A percentile compares a stretch with the other conserved stretches of the same genome.
Conservation (phyloP, 768 basidiomycete species). For the Kwoniella shandongensis region DNA sequence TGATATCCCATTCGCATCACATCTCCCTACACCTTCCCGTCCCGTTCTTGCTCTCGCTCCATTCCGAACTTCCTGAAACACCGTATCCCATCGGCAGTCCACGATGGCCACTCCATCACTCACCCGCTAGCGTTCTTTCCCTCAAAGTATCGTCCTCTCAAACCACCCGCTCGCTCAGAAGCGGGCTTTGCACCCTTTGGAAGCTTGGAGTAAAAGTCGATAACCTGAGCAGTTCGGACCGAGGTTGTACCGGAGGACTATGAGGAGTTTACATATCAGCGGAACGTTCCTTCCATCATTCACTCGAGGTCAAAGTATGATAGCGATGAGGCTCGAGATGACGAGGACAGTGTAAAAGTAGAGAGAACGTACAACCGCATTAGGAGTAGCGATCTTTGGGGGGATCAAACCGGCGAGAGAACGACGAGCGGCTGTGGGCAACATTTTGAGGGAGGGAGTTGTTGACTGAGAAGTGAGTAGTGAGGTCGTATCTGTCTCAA, state of each 20-base stretch:
- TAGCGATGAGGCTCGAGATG: too few relatives aligned
- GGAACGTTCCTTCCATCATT: not conserved
- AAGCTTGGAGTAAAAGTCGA: slow-evolving; percentile 94
- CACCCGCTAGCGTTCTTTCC: slow-evolving; percentile 71
- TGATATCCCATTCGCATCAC: not conserved
- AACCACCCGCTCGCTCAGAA: slow-evolving; percentile 60
- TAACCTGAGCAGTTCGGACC: slow-evolving; percentile 75
- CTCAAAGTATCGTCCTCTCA: slow-evolving; percentile 76
- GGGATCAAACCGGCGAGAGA: slow-evolving; percentile 82
- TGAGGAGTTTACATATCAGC: slow-evolving; percentile 1
- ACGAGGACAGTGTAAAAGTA: not conserved
- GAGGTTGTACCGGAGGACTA: slow-evolving; percentile 77
- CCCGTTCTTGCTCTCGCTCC: too few relatives aligned
- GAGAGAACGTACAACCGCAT: slow-evolving; percentile 69
- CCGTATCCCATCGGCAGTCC: too few relatives aligned
- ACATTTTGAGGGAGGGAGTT: slow-evolving; percentile 63
- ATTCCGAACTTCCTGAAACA: too few relatives aligned
- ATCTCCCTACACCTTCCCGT: too few relatives aligned
- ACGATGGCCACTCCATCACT: slow-evolving; percentile 22
- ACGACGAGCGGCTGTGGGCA: slow-evolving; percentile 78
- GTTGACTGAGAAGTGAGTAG: not conserved
- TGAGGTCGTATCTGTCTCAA: slow-evolving; percentile 1
- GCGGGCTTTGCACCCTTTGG: slow-evolving; percentile 79
- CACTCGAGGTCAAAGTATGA: not conserved
- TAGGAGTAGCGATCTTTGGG: slow-evolving; percentile 91